These are phyloP conservation scores for Xylaria multiplex DNA, from an alignment of 2,329 filamentous ascomycete species.

Conservation along the genomic window DNA sequence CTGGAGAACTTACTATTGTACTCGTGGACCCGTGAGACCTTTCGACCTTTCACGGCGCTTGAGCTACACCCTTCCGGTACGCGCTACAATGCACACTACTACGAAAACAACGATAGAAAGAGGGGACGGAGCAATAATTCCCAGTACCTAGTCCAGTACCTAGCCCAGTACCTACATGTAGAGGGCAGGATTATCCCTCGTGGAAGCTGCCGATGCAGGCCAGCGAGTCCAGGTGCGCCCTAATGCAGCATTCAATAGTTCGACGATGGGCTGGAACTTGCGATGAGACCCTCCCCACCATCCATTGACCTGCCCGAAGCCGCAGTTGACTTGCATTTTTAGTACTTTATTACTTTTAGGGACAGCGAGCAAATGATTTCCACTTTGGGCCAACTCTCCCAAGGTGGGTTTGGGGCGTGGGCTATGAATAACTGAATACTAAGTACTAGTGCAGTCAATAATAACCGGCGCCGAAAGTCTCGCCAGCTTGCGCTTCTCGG, in stretches of 20 bases:
- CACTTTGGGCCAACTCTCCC: slow-evolving; percentile 25
- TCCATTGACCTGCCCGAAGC: slow-evolving; percentile 35
- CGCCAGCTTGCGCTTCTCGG: neutral
- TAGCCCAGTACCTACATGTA: neutral
- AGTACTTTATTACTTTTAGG: slow-evolving; percentile 30
- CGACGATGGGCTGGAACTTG: slow-evolving; percentile 39
- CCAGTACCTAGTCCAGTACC: slow-evolving; percentile 8
- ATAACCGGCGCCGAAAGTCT: slow-evolving; percentile 16
- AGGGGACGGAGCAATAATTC: slow-evolving; percentile 33
- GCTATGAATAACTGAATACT: slow-evolving; percentile 28
- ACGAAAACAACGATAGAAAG: slow-evolving; percentile 25
- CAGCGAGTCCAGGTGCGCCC: slow-evolving; percentile 35
- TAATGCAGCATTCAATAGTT: slow-evolving; percentile 44
- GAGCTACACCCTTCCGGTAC: slow-evolving; percentile 30
- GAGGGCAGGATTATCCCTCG: slow-evolving; percentile 25
- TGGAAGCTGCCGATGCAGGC: slow-evolving; percentile 39
- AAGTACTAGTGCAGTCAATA: neutral
- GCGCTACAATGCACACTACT: slow-evolving; percentile 25
- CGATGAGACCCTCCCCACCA: slow-evolving; percentile 33
- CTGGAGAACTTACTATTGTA: slow-evolving; percentile 26
- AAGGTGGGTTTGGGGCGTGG: slow-evolving; percentile 8
- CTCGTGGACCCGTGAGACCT: slow-evolving; percentile 31
- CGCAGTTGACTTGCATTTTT: slow-evolving; percentile 34
- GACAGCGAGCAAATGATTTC: slow-evolving; percentile 22
- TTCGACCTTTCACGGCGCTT: slow-evolving; percentile 20